Conservation (phyloP, 306 rosid species). For the Trifolium pratense region DNA sequence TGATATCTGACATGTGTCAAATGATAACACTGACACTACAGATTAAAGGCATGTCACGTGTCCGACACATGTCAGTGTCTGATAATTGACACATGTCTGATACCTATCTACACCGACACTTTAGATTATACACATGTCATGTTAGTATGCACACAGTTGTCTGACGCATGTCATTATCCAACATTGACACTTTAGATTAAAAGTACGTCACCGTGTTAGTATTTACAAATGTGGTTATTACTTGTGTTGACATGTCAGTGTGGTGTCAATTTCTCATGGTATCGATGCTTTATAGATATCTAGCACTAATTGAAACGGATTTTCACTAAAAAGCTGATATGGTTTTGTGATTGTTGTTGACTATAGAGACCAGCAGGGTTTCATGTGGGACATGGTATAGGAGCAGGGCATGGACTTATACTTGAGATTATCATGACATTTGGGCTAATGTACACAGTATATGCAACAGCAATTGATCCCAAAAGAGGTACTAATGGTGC, state of each 20-base stretch:
- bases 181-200: background rate
- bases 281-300: too few relatives aligned
- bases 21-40: too few relatives aligned
- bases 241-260: background rate
- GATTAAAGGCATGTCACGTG: too few relatives aligned
- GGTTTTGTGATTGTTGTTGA: background rate
- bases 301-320: background rate
- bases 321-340: conserved; percentile 14
- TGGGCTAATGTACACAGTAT: conserved; percentile 74
- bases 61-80: too few relatives aligned
- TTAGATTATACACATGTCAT: too few relatives aligned
- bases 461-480: conserved; percentile 91
- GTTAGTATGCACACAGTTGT: background rate
- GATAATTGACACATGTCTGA: too few relatives aligned
- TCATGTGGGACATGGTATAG: conserved; percentile 57
- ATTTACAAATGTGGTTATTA: background rate
- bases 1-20: too few relatives aligned
- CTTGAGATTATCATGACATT: conserved; percentile 82
- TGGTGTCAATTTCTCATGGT: background rate
- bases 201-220: background rate
- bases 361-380: conserved; percentile 77
- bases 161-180: background rate
- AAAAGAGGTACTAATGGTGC: conserved; percentile 73
- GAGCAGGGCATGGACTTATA: conserved; percentile 61
- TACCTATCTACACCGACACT: too few relatives aligned